These are phyloP conservation scores for Trifolium subterraneum DNA, from an alignment of 306 rosid species.

Conservation along the genomic window DNA sequence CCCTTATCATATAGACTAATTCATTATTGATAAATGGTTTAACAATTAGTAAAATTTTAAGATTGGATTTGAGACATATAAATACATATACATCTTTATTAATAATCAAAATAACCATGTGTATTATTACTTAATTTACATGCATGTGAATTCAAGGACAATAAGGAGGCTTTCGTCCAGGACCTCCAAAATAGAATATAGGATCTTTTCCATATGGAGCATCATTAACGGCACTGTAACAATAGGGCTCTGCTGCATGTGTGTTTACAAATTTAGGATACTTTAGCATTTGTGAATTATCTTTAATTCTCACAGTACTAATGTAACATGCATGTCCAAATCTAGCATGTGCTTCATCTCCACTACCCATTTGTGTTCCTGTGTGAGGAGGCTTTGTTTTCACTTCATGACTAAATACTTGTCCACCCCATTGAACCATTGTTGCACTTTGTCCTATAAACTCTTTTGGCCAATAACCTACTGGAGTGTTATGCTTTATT, in stretches of 20 bases:
- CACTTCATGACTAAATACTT: slow-evolving; percentile 56
- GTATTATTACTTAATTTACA: background rate
- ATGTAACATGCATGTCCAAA: slow-evolving; percentile 47
- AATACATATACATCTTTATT: background rate
- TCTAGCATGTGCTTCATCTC: slow-evolving; percentile 35
- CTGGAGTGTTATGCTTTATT: background rate
- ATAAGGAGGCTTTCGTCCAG: slow-evolving; percentile 43
- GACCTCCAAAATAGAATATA: slow-evolving; percentile 63
- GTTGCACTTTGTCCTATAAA: slow-evolving; percentile 53
- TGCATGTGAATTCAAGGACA: slow-evolving; percentile 44
- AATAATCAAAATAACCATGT: no score
- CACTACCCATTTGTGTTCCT: slow-evolving; percentile 71
- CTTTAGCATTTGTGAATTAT: slow-evolving; percentile 51
- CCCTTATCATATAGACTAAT: no score
- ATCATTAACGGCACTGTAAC: slow-evolving; percentile 50
- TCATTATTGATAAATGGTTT: no score
- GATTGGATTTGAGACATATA: background rate
- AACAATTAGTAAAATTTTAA: background rate
- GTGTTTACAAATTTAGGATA: slow-evolving; percentile 49
- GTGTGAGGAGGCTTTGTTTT: slow-evolving; percentile 59
- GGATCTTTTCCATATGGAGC: slow-evolving; percentile 43
- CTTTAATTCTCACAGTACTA: slow-evolving; percentile 43
- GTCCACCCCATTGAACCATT: slow-evolving; percentile 77
- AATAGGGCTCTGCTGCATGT: slow-evolving; percentile 43
- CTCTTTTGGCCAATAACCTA: slow-evolving; percentile 63